phyloP scores from a whole-genome alignment of 352 stramenopile species.

The Phytophthora cryptogea region DNA sequence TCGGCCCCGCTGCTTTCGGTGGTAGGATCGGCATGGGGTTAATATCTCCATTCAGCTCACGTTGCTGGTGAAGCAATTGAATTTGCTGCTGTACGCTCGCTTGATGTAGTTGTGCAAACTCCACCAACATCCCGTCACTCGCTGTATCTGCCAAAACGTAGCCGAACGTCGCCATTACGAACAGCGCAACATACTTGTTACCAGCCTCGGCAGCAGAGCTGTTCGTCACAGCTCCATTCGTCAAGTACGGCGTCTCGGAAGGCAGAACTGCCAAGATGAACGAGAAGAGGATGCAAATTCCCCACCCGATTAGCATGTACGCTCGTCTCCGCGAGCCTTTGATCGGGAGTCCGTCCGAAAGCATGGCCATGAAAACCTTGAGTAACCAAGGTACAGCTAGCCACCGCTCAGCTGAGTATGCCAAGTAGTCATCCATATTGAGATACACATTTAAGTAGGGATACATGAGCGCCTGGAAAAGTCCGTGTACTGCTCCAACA shows the following conservation, averaged over 20 bases:
- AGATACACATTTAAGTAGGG: constrained; percentile 77
- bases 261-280: constrained; percentile 43
- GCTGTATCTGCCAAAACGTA: constrained; percentile 55
- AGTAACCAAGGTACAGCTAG: constrained; percentile 63
- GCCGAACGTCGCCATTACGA: constrained; percentile 53
- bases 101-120: constrained; percentile 42
- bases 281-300: constrained; percentile 47
- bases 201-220: constrained; percentile 36
- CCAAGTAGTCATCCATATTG: constrained; percentile 73
- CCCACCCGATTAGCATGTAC: constrained; percentile 63
- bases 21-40: constrained; percentile 9
- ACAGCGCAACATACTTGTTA: constrained; percentile 52
- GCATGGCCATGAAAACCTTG: constrained; percentile 55
- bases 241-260: constrained; percentile 46
- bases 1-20: constrained; percentile 20
- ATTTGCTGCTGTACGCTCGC: constrained; percentile 30
- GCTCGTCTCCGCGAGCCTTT: constrained; percentile 45
- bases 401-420: constrained; percentile 52
- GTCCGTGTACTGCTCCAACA: constrained; percentile 53
- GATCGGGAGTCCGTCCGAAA: constrained; percentile 58
- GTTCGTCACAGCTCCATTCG: constrained; percentile 40
- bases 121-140: constrained; percentile 51
- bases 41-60: constrained; percentile 25
- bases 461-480: constrained; percentile 62
- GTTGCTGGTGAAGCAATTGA: constrained; percentile 30